Evolutionary conservation across 164 flowering plant genomes (phyloP).

Genomic region (Hamamelis virginiana): DNA sequence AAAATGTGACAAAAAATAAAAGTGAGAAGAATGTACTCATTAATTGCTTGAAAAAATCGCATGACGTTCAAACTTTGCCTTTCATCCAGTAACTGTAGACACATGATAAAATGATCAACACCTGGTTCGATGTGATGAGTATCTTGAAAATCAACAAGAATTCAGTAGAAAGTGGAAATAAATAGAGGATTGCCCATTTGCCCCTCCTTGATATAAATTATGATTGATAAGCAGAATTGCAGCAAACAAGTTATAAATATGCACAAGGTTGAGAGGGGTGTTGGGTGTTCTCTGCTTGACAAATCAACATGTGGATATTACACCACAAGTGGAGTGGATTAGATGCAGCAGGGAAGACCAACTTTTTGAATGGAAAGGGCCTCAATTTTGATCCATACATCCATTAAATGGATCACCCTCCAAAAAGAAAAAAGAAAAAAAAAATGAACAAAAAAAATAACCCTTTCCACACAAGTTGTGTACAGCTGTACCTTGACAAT

Average conservation of each 20-base stretch:
- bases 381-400: too few relatives aligned
- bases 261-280: too few relatives aligned
- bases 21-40: slow-evolving; percentile 35
- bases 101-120: not conserved
- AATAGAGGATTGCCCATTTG: not conserved
- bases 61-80: slow-evolving; percentile 59
- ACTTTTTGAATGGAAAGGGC: too few relatives aligned
- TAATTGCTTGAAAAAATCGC: slow-evolving; percentile 67
- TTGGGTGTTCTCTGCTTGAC: too few relatives aligned
- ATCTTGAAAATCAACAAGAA: not conserved
- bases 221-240: not conserved
- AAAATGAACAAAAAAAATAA: too few relatives aligned
- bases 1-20: not conserved
- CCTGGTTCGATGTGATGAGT: not conserved
- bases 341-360: too few relatives aligned
- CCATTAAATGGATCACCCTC: too few relatives aligned
- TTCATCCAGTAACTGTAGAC: slow-evolving; percentile 54
- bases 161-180: not conserved
- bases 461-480: too few relatives aligned
- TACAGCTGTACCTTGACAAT: too few relatives aligned
- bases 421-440: too few relatives aligned
- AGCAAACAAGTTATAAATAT: too few relatives aligned
- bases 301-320: not conserved
- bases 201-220: not conserved
- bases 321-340: not conserved